Base-by-base conservation (phyloP, 2,329 filamentous ascomycete species). In the Westerdykella aurantiaca region DNA sequence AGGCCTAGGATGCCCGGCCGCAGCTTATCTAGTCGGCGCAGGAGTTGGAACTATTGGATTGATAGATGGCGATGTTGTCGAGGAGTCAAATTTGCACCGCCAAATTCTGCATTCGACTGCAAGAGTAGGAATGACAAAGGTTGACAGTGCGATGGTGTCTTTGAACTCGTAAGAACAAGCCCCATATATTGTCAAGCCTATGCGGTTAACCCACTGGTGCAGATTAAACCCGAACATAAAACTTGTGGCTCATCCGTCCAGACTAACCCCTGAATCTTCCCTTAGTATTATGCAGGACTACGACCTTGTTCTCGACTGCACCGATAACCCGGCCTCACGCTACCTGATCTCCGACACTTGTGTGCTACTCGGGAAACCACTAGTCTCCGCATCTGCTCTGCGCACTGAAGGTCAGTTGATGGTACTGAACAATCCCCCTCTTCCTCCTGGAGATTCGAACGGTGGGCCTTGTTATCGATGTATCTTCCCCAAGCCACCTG, bases 311-410 rank as follows among this genome's bases (percentile, higher is more conserved):
- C 80, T 98, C 11, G 93, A 98, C 67, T 98, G 93, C 65, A 97
- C 91, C 9, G 93, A 98, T 67, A 89, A 91, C 52, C 91, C 93
- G 0, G 85, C 87, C 1, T 87, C 88, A 0, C 86, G 93, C 35
- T 97, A 98, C 64, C 78, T 97, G 37, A 87, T 97, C 51, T 95
- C 88, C 0, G 93, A 98, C 62, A 80, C 86, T 13, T 94, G 88
- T 55, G 85, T 96, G 9, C 73, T 95, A 4, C 74, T 90, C 0
- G 71, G 76, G 2, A 93, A 88, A 59, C 82, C 88, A 0, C 78
- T 98, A 13, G 80, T 97, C 11, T 95, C 89, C 3, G 93, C 91
- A 1, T 94, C 90, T 0, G 91, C 93, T 0, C 77, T 97, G 18
- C 82, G 88, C 14, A 88, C 85, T 0, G 90, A 95, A 45, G 93